Conservation (phyloP, 129 eudicot species). For the Arctium minus region DNA sequence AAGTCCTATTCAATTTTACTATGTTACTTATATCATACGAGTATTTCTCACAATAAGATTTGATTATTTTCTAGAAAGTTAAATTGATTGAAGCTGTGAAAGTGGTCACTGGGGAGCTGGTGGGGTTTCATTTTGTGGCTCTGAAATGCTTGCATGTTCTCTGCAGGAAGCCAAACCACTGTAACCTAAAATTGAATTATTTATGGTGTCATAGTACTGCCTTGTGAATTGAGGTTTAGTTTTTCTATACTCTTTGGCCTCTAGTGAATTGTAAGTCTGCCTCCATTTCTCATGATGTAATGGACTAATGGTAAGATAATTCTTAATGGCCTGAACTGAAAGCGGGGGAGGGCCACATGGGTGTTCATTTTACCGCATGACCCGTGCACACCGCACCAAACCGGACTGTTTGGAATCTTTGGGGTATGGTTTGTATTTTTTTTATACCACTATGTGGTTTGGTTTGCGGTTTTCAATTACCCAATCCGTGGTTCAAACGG, state of each 20-base stretch:
- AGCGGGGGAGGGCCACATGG: too few species aligned
- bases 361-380: too few species aligned
- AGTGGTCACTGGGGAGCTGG: neutral
- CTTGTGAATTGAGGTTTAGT: constrained; percentile 2
- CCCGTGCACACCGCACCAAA: too few species aligned
- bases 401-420: too few species aligned
- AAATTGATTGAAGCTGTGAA: neutral
- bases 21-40: neutral
- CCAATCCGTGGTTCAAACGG: too few species aligned
- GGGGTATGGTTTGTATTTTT: too few species aligned
- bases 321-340: too few species aligned
- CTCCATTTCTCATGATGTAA: neutral
- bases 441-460: too few species aligned
- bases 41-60: neutral
- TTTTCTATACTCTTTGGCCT: neutral
- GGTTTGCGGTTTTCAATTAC: too few species aligned
- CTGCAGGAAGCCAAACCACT: constrained; percentile 2
- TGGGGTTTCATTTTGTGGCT: constrained; percentile 1
- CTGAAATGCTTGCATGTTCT: neutral
- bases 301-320: too few species aligned
- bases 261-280: neutral
- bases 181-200: neutral
- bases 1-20: neutral
- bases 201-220: neutral
- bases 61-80: neutral